These are phyloP conservation scores for Globisporangium abappressorium DNA, from an alignment of 352 stramenopile genomes.

Conservation along the genomic window DNA sequence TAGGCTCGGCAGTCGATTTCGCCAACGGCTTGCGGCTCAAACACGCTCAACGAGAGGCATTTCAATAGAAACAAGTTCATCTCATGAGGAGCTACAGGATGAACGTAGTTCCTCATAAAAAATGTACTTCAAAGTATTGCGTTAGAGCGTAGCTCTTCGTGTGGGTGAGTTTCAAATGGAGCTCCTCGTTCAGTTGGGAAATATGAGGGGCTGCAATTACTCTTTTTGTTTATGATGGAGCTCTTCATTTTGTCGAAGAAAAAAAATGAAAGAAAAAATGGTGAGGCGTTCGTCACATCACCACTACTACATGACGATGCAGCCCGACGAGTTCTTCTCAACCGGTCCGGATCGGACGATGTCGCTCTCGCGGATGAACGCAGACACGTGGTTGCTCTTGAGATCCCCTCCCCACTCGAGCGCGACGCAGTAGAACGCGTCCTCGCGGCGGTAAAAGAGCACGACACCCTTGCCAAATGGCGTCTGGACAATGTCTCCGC, in stretches of 20 bases:
- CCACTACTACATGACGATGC: slow-evolving; percentile 61
- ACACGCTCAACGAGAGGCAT: slow-evolving; percentile 45
- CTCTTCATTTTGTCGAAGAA: slow-evolving; percentile 1
- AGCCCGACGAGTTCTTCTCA: slow-evolving; percentile 60
- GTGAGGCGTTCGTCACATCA: background rate
- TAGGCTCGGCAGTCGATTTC: slow-evolving; percentile 67
- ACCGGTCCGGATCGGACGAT: slow-evolving; percentile 52
- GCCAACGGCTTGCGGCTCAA: slow-evolving; percentile 80
- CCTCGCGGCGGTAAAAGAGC: slow-evolving; percentile 51
- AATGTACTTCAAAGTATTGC: background rate
- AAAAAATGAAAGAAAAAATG: slow-evolving; percentile 5
- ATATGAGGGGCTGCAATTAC: background rate
- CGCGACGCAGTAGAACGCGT: slow-evolving; percentile 69
- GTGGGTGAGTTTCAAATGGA: too few species aligned
- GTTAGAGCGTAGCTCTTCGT: background rate
- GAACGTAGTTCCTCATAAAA: background rate
- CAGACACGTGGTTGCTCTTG: slow-evolving; percentile 44
- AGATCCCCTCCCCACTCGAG: slow-evolving; percentile 42
- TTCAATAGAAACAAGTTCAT: slow-evolving; percentile 19
- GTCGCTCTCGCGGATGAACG: slow-evolving; percentile 54
- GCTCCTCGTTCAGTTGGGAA: background rate
- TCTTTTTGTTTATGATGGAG: background rate
- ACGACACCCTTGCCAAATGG: slow-evolving; percentile 74
- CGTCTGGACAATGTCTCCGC: slow-evolving; percentile 79
- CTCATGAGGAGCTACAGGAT: background rate